Conservation (phyloP, 768 basidiomycete genomes). For the Kwoniella mangroviensis region DNA sequence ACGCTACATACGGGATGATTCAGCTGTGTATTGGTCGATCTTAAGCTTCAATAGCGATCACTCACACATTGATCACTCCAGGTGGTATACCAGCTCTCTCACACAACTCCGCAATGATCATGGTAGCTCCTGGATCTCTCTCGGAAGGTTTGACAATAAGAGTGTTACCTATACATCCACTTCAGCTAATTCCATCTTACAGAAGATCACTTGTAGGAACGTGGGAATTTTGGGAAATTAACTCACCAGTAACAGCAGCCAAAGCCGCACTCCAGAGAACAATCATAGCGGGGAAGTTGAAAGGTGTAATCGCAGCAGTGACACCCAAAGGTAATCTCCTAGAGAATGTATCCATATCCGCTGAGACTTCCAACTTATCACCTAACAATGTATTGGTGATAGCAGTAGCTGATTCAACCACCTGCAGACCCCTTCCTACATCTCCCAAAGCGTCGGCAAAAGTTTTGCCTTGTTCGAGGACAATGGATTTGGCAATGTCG, state of each 20-base stretch:
- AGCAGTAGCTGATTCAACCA: constrained; percentile 66
- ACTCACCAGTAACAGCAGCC: constrained; percentile 55
- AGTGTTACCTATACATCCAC: constrained; percentile 70
- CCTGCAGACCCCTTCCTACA: constrained; percentile 85
- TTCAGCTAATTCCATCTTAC: constrained; percentile 2
- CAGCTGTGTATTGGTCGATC: background rate
- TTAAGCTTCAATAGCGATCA: background rate
- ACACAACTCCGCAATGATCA: constrained; percentile 96
- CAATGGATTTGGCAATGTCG: constrained; percentile 83
- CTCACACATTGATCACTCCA: constrained; percentile 75
- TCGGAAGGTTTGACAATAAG: constrained; percentile 94
- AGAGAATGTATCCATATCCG: constrained; percentile 90
- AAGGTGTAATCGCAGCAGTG: constrained; percentile 69
- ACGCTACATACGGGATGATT: constrained; percentile 62
- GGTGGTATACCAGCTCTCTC: constrained; percentile 70
- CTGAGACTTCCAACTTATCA: constrained; percentile 89
- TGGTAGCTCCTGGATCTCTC: constrained; percentile 93
- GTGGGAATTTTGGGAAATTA: too few species aligned
- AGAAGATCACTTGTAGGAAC: too few species aligned
- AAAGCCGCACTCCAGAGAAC: constrained; percentile 85
- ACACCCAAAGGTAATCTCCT: constrained; percentile 85
- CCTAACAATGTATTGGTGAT: constrained; percentile 85
- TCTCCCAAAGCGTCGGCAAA: constrained; percentile 93
- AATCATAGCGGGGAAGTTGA: constrained; percentile 64
- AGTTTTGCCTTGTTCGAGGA: constrained; percentile 95